Base-by-base conservation (phyloP, 2,329 filamentous ascomycete species). In the Colletotrichum tofieldiae region DNA sequence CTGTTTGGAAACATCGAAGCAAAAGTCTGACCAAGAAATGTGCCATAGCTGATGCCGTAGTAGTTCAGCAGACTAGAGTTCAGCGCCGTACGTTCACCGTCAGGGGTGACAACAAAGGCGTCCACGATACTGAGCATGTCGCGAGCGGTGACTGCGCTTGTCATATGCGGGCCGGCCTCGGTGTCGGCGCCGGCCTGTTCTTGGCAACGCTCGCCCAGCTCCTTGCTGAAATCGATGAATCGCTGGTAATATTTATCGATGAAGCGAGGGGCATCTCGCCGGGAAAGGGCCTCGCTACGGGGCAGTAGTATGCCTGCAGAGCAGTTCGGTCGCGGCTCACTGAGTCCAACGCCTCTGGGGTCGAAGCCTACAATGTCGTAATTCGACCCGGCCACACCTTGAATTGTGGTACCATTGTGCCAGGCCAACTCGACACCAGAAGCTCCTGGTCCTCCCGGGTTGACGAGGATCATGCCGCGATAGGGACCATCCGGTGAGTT, bases 21-120 rank as follows among this genome's bases (percentile, higher is more conserved):
- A 62, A 82, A 85, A 0, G 82, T 83, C 62, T 80, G 77, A 1
- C 83, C 83, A 0, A 84, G 78, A 39, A 84, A 80, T 0, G 86
- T 84, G 1, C 87, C 87, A 63, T 88, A 88, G 8, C 82, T 85
- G 67, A 86, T 81, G 5, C 86, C 86, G 77, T 80, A 82, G 75
- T 84, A 86, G 29, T 85, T 59, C 2, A 70, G 80, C 18, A 87
- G 73, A 47, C 56, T 74, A 0, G 75, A 60, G 60, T 73, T 72
- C 20, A 71, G n/a, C 26, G 66, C 72, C 52, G 64, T 67, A 32
- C 61, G 51, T 9, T 55, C 70, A 5, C 64, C 69, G 43, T 75
- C 54, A 35, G 73, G 43, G 16, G 64, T 51, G 32, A 26, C 45
- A 74, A 73, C 32, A 77, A 76, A 56, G 20, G 45, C 60, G 67